Percentiles rank a stretch among this genome's conserved stretches.
Evolutionary conservation across 495 filamentous ascomycete species (phyloP).

Genomic region (Podospora tetraspora): DNA sequence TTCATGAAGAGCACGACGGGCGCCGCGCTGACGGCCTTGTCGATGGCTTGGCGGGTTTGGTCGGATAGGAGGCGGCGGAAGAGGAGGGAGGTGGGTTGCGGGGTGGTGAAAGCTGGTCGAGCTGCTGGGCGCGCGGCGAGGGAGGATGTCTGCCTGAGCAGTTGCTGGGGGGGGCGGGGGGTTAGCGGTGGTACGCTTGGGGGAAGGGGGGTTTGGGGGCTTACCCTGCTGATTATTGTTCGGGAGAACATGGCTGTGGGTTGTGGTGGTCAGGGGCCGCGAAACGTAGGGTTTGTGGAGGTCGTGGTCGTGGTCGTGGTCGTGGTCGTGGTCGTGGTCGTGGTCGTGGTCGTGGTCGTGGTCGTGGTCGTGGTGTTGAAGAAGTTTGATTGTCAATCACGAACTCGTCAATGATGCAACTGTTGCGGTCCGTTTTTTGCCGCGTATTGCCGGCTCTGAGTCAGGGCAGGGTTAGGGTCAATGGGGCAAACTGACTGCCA

Average conservation of each 20-base stretch:
- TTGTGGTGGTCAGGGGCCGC: too few species aligned
- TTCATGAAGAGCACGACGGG: conserved; percentile 99
- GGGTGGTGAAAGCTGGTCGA: conserved; percentile 4
- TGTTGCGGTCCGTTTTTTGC: background rate
- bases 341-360: too few species aligned
- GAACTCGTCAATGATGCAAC: conserved; percentile 13
- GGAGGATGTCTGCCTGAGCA: conserved; percentile 18
- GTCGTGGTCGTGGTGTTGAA: conserved; percentile 1
- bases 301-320: conserved; percentile 1
- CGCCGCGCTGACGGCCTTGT: conserved; percentile 75
- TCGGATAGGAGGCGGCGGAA: conserved; percentile 64
- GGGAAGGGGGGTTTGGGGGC: too few species aligned
- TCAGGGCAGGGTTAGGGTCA: background rate
- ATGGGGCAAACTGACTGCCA: background rate
- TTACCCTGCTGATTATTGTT: conserved; percentile 26
- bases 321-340: too few species aligned
- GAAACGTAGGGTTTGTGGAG: background rate
- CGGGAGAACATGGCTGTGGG: conserved; percentile 22
- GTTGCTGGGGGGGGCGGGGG: conserved; percentile 8
- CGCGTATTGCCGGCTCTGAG: background rate
- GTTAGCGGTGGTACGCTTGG: background rate
- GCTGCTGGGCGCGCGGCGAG: conserved; percentile 3
- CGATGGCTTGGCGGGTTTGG: conserved; percentile 71
- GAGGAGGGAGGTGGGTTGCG: conserved; percentile 26
- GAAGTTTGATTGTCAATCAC: conserved; percentile 9